Evolutionary conservation across 2,329 filamentous ascomycete species (phyloP), one percentile per base, ranked within the genome.

Genomic region (Gnomoniopsis sp.): DNA sequence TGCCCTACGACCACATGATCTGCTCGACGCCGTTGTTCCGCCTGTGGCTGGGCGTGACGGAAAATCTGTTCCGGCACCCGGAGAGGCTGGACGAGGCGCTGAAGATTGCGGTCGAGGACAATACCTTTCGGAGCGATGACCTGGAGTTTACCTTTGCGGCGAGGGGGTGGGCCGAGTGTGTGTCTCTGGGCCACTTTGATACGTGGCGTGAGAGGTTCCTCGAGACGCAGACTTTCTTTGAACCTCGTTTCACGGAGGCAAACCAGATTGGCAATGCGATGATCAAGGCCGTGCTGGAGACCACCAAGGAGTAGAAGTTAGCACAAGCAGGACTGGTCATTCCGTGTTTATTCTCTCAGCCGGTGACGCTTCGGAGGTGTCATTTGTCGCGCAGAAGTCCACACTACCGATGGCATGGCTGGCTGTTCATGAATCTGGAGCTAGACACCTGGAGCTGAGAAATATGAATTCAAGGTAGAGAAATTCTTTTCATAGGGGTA

Each of bases 1-100:
- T 96, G 50, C 95, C 95, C 0, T 99, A 99, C 73, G 93, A 99
- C 74, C 96, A 99, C 78, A 99, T 99, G 93, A 96, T 99, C 66
- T 99, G 95, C 78, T 96, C 92, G 55, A 99, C 95, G 43, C 95
- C 95, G 77, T 85, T 98, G 49, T 99, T 99, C 79, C 89, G 95
- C 53, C 85, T 99, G 64, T 97, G 95, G 86, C 84, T 99, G 36
- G 95, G 95, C 58, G 96, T 97, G n/a, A 93, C 93, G 1, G 95
- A 99, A 75, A 93, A 96, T 71, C 81, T 99, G 41, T 99, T 97
- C 79, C 88, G 92, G 64, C 92, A 93, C 68, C 81, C 85, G 19
- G 84, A 83, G 2, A 79, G 96, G 54, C 85, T 99, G 15, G 88
- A 96, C 53, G 91, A 95, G 70, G 89, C 89, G 23, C 84, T 99